Percentiles rank a stretch among this genome's conserved stretches.
Conservation (phyloP, 2,329 filamentous ascomycete genomes). For the Lachnellula willkommii region DNA sequence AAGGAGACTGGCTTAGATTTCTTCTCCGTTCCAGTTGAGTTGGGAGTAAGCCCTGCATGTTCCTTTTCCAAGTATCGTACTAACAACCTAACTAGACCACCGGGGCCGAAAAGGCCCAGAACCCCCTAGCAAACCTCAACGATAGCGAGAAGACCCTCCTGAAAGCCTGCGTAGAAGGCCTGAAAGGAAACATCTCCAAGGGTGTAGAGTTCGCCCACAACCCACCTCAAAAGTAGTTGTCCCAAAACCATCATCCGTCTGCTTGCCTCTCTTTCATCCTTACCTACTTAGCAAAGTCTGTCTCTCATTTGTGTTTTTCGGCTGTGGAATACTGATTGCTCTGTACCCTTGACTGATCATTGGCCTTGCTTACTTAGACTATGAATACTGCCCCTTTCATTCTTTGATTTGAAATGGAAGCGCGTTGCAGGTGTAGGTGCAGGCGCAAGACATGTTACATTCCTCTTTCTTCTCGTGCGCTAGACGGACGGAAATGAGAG, state of each 20-base stretch:
- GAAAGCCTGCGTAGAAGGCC: constrained; percentile 65
- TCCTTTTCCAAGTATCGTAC: constrained; percentile 24
- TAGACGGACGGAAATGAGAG: background rate
- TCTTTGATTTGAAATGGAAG: background rate
- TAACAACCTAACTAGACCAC: constrained; percentile 51
- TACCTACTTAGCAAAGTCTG: background rate
- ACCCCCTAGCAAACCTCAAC: constrained; percentile 71
- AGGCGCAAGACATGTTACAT: constrained; percentile 2
- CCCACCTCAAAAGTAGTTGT: constrained; percentile 78
- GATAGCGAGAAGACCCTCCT: constrained; percentile 87
- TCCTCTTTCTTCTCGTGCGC: constrained; percentile 13
- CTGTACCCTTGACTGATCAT: constrained; percentile 26
- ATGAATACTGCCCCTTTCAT: constrained; percentile 29
- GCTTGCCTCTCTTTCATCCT: constrained; percentile 11
- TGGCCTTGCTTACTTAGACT: constrained; percentile 39
- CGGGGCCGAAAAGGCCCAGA: constrained; percentile 79
- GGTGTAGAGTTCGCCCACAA: constrained; percentile 85
- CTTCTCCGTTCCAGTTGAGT: constrained; percentile 94
- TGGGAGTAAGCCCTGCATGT: constrained; percentile 66
- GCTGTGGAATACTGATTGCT: background rate
- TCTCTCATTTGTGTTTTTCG: background rate
- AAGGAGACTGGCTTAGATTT: constrained; percentile 83
- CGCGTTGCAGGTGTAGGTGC: no score
- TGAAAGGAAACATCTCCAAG: constrained; percentile 92
- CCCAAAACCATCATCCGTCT: constrained; percentile 26